Percentiles rank a stretch among this genome's conserved stretches.
Conservation (phyloP, 495 filamentous ascomycete species). For the Xylaria telfairii region DNA sequence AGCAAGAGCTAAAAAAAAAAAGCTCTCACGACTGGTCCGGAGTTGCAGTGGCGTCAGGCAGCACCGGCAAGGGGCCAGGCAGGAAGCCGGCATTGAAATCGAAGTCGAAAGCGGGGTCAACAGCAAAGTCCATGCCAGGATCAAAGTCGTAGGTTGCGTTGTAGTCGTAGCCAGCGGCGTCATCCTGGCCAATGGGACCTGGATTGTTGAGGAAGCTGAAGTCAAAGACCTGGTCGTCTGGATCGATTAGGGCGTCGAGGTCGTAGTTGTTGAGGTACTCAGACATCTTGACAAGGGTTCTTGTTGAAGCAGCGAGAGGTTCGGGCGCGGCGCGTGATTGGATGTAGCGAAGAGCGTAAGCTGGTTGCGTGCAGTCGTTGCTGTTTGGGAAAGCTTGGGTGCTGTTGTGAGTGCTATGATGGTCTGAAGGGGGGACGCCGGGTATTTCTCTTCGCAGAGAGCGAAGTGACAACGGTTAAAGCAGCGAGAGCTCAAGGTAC, state of each 20-base stretch:
- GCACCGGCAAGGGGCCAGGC: constrained; percentile 60
- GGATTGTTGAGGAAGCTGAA: constrained; percentile 52
- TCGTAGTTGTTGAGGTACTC: constrained; percentile 77
- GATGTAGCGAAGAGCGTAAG: background rate
- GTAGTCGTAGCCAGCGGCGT: constrained; percentile 11
- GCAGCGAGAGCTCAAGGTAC: constrained; percentile 26
- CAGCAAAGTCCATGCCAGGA: background rate
- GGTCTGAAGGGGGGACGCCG: constrained; percentile 5
- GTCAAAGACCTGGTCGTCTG: constrained; percentile 77
- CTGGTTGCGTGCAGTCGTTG: constrained; percentile 14
- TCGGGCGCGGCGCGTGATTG: constrained; percentile 15
- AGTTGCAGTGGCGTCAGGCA: constrained; percentile 26
- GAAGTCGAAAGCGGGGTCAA: constrained; percentile 43
- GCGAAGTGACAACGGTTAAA: constrained; percentile 20
- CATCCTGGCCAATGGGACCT: constrained; percentile 30
- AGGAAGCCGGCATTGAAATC: constrained; percentile 56
- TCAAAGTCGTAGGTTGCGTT: constrained; percentile 16
- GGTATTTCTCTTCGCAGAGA: constrained; percentile 31
- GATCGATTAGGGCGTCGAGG: constrained; percentile 75
- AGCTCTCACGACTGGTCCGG: constrained; percentile 31
- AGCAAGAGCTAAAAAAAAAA: constrained; percentile 44
- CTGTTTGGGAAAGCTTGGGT: background rate
- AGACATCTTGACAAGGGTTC: constrained; percentile 29
- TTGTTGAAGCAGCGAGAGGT: constrained; percentile 33
- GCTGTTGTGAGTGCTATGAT: background rate